Conservation (phyloP, 164 flowering plant genomes). For the Cinnamomum micranthum region DNA sequence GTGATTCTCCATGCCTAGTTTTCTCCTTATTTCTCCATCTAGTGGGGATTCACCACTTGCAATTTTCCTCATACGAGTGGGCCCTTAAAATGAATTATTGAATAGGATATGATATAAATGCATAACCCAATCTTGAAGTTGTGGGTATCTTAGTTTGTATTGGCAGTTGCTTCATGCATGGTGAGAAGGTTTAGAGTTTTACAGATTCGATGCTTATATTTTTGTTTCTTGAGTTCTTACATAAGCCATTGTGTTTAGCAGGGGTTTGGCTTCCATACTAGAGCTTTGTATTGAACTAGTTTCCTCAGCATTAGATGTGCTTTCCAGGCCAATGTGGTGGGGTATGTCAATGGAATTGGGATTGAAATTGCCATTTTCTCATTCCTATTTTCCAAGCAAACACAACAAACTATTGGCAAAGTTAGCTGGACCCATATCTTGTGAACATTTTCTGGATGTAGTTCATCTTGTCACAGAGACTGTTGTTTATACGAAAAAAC, state of each 20-base stretch:
- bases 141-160: background rate
- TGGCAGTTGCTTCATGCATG: background rate
- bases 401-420: slow-evolving; percentile 24
- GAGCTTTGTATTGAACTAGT: slow-evolving; percentile 45
- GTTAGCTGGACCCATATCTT: slow-evolving; percentile 50
- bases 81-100: background rate
- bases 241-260: slow-evolving; percentile 18
- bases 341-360: slow-evolving; percentile 52
- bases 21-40: too few relatives aligned
- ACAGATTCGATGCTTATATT: too few relatives aligned
- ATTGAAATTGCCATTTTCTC: slow-evolving; percentile 55
- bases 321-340: slow-evolving; percentile 66
- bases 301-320: slow-evolving; percentile 43
- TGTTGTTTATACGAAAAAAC: slow-evolving; percentile 15
- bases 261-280: slow-evolving; percentile 57
- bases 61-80: too few relatives aligned
- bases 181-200: background rate
- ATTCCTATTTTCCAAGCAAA: slow-evolving; percentile 56
- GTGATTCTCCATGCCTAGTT: too few relatives aligned
- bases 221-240: slow-evolving; percentile 10
- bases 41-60: too few relatives aligned
- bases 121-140: background rate
- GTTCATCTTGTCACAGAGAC: slow-evolving; percentile 23
- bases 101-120: background rate
- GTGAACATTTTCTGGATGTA: slow-evolving; percentile 37